Conservation (phyloP, 2,329 filamentous ascomycete species). For the Phialocephala subalpina region DNA sequence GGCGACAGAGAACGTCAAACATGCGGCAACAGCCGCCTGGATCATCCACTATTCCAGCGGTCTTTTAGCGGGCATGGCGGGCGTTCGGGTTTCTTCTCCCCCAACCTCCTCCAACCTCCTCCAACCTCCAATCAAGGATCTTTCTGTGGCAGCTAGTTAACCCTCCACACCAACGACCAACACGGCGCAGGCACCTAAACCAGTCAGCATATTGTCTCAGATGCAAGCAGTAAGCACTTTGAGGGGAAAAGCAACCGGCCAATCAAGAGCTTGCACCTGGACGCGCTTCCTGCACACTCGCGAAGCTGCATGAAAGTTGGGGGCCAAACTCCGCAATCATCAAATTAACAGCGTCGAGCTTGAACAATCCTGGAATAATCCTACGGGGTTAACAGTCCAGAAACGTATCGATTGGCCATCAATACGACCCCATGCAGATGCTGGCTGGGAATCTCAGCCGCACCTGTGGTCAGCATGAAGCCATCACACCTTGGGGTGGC, state of each 20-base stretch:
- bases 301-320: neutral
- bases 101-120: neutral
- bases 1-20: neutral
- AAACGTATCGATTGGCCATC: neutral
- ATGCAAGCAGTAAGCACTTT: neutral
- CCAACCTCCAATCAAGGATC: neutral
- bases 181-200: neutral
- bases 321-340: slow-evolving; percentile 7
- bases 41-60: neutral
- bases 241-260: neutral
- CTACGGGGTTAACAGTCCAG: neutral
- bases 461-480: slow-evolving; percentile 10
- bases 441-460: slow-evolving; percentile 5
- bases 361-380: neutral
- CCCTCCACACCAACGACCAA: neutral
- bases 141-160: neutral
- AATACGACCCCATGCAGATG: neutral
- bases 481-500: neutral
- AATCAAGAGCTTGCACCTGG: neutral
- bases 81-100: neutral
- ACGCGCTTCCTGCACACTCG: neutral
- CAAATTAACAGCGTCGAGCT: neutral
- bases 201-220: neutral
- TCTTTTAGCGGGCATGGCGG: neutral
- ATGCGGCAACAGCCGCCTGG: neutral